Percentiles rank a stretch among this genome's conserved stretches.
These are phyloP conservation scores for Patellaria atrata DNA, from an alignment of 495 filamentous ascomycete genomes.

Conservation along the genomic window DNA sequence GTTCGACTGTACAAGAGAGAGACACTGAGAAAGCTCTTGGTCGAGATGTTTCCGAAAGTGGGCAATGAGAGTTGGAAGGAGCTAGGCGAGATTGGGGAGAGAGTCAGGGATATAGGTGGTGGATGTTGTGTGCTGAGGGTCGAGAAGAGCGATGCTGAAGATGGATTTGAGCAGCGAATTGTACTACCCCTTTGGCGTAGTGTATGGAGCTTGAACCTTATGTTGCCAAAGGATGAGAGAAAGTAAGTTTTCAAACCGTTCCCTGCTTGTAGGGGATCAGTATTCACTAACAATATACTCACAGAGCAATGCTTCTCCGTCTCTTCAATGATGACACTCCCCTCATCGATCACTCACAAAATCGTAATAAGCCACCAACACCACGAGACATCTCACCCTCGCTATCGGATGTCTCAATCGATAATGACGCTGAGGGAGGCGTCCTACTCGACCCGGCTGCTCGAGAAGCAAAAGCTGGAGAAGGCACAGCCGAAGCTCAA, in stretches of 20 bases:
- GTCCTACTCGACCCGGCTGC: no score
- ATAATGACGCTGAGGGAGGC: no score
- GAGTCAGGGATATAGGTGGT: constrained; percentile 64
- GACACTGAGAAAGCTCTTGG: constrained; percentile 63
- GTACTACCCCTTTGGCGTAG: constrained; percentile 86
- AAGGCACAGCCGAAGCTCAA: no score
- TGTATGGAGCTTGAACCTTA: constrained; percentile 74
- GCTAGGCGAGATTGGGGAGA: constrained; percentile 75
- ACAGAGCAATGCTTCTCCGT: constrained; percentile 66
- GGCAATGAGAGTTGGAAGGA: constrained; percentile 48
- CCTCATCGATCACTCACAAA: constrained; percentile 35
- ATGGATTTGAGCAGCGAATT: constrained; percentile 65
- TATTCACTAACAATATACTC: constrained; percentile 4
- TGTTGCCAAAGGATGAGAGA: constrained; percentile 94
- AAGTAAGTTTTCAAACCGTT: constrained; percentile 20
- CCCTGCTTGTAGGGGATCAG: not conserved
- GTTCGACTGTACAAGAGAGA: constrained; percentile 56
- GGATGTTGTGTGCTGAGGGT: constrained; percentile 85
- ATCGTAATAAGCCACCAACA: no score
- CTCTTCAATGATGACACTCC: constrained; percentile 76
- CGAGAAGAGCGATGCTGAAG: constrained; percentile 51
- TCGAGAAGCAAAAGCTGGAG: no score
- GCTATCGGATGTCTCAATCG: no score
- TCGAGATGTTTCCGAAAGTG: constrained; percentile 92
- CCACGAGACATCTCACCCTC: no score